Evolutionary conservation across 345 rosid genomes (phyloP).

Genomic region (Sapria himalayana): DNA sequence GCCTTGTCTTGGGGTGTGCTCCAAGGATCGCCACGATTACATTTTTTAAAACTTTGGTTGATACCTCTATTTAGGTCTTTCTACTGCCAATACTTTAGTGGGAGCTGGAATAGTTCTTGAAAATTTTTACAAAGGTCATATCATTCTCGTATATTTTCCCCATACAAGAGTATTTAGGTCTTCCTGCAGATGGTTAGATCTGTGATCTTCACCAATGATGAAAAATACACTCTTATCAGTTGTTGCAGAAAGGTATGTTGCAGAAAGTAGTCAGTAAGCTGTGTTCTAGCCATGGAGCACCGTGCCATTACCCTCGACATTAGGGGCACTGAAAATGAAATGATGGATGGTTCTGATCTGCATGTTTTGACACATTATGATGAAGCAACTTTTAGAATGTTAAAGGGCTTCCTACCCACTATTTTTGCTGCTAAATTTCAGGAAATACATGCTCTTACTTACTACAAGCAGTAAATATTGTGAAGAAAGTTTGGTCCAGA

Average conservation of each 20-base stretch:
- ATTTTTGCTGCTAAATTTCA: conserved; percentile 76
- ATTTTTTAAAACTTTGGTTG: no score
- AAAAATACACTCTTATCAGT: conserved; percentile 65
- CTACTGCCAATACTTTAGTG: no score
- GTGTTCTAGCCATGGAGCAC: conserved; percentile 87
- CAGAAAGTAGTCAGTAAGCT: conserved; percentile 68
- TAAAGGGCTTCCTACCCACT: conserved; percentile 32
- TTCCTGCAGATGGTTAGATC: conserved; percentile 55
- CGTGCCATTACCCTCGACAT: conserved; percentile 70
- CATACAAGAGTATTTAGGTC: conserved; percentile 43
- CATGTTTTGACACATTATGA: conserved; percentile 66
- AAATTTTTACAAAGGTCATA: conserved; percentile 58
- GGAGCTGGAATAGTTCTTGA: no score
- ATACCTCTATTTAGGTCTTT: no score
- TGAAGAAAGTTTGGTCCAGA: no score
- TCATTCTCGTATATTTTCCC: conserved; percentile 58
- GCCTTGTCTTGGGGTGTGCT: no score
- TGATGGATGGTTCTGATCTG: conserved; percentile 23
- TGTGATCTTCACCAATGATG: conserved; percentile 62
- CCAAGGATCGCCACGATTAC: no score
- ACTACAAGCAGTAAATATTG: no score
- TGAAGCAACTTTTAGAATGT: conserved; percentile 49
- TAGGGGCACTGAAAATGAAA: conserved; percentile 21
- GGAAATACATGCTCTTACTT: no score
- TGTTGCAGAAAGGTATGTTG: conserved; percentile 57